phyloP scores from a whole-genome alignment of 176 grass and related monocot genomes.

The Triticum monococcum region DNA sequence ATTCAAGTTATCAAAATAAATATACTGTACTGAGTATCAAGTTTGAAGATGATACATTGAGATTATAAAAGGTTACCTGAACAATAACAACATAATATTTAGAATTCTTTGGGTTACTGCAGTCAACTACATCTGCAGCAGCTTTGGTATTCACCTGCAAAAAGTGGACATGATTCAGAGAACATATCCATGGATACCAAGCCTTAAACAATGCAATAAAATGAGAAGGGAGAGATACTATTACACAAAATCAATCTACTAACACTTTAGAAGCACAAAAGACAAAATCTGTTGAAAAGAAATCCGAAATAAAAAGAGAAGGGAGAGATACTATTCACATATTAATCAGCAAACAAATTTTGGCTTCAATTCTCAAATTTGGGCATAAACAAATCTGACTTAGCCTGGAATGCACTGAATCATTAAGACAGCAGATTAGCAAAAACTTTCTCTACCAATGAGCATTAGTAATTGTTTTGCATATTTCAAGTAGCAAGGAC shows the following conservation, averaged over 20 bases:
- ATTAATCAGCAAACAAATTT: background rate
- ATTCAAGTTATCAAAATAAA: slow-evolving; percentile 27
- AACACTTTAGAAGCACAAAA: background rate
- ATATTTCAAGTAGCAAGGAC: background rate
- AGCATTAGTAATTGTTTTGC: background rate
- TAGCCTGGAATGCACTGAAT: background rate
- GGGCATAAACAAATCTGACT: background rate
- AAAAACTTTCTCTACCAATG: background rate
- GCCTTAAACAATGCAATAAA: background rate
- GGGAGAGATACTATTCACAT: background rate
- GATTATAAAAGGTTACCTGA: slow-evolving; percentile 62
- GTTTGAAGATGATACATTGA: background rate
- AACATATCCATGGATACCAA: background rate
- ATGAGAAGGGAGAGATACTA: too few species aligned
- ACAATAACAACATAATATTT: slow-evolving; percentile 96
- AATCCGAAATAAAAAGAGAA: background rate
- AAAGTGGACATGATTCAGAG: slow-evolving; percentile 1
- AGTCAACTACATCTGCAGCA: slow-evolving; percentile 62
- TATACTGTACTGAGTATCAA: background rate
- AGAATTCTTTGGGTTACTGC: slow-evolving; percentile 88
- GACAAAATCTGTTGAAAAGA: background rate
- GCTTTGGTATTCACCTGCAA: slow-evolving; percentile 83
- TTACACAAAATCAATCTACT: background rate
- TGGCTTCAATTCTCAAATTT: background rate
- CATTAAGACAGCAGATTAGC: background rate